A percentile compares a stretch with the other conserved stretches of the same genome.
Evolutionary conservation across 2,329 filamentous ascomycete genomes (phyloP).

Genomic region (Fusarium protoensiforme): DNA sequence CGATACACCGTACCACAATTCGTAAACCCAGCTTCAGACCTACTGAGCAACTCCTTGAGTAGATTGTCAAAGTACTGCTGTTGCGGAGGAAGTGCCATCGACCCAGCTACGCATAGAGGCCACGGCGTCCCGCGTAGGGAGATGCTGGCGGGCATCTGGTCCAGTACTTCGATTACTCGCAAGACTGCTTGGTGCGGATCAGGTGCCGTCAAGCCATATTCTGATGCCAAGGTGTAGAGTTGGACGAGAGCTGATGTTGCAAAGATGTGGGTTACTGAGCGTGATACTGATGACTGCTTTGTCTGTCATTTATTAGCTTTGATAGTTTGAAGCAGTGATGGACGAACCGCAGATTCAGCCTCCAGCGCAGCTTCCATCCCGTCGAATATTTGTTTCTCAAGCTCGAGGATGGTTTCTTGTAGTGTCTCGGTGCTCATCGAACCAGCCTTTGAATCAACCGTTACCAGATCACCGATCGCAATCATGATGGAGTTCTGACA

Average conservation of each 20-base stretch:
- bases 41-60: conserved; percentile 3
- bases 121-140: conserved; percentile 27
- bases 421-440: neutral
- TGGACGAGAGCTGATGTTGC: conserved; percentile 28
- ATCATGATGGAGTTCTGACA: conserved; percentile 34
- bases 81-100: conserved; percentile 13
- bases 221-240: conserved; percentile 6
- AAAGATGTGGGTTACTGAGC: conserved; percentile 19
- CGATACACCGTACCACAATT: conserved; percentile 31
- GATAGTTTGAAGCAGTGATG: neutral
- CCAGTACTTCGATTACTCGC: conserved; percentile 12
- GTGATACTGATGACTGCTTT: neutral
- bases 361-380: neutral
- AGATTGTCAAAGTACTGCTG: conserved; percentile 29
- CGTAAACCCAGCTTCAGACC: conserved; percentile 17
- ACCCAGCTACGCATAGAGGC: conserved; percentile 31
- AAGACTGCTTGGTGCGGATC: conserved; percentile 2
- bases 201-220: neutral
- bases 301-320: neutral
- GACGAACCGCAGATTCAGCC: neutral
- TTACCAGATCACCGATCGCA: conserved; percentile 27
- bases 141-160: conserved; percentile 5
- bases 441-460: neutral
- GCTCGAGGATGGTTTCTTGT: neutral
- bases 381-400: neutral